phyloP scores from a whole-genome alignment of 192 early-diverging fungal genomes.

The Coemansia sp. region DNA sequence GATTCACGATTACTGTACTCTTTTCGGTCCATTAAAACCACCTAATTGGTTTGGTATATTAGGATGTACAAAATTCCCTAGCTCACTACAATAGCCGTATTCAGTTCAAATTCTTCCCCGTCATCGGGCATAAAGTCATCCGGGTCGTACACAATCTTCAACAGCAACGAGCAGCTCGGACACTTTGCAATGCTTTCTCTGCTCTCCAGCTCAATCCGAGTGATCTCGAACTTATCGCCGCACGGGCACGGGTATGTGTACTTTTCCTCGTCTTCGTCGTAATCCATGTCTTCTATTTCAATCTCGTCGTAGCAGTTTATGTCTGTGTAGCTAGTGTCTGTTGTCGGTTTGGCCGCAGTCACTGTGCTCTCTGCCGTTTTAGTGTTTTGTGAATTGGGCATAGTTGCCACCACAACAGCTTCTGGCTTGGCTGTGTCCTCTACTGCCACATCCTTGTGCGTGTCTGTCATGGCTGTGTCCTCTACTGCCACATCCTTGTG shows the following conservation, averaged over 20 bases:
- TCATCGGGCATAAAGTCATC: constrained; percentile 36
- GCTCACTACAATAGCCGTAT: constrained; percentile 22
- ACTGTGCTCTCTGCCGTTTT: neutral
- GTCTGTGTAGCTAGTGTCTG: neutral
- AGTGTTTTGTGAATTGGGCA: neutral
- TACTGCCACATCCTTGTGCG: neutral
- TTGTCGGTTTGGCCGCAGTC: neutral
- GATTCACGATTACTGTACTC: neutral
- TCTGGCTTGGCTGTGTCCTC: neutral
- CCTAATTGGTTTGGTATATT: too few species aligned
- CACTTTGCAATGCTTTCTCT: constrained; percentile 90
- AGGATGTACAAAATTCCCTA: neutral
- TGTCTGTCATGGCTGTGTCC: neutral
- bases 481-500: neutral
- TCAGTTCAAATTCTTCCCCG: constrained; percentile 20
- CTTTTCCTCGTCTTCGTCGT: constrained; percentile 63
- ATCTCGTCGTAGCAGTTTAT: constrained; percentile 61
- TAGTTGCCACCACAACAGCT: neutral
- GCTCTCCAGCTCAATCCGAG: constrained; percentile 69
- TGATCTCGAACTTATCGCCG: constrained; percentile 92
- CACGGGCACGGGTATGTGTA: constrained; percentile 97
- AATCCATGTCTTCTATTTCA: constrained; percentile 8
- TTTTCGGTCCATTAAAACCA: too few species aligned
- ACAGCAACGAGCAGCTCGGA: constrained; percentile 89
- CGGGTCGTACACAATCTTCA: constrained; percentile 88